Conservation (phyloP, 169 alveolate species). For the Plasmodium vivax region DNA sequence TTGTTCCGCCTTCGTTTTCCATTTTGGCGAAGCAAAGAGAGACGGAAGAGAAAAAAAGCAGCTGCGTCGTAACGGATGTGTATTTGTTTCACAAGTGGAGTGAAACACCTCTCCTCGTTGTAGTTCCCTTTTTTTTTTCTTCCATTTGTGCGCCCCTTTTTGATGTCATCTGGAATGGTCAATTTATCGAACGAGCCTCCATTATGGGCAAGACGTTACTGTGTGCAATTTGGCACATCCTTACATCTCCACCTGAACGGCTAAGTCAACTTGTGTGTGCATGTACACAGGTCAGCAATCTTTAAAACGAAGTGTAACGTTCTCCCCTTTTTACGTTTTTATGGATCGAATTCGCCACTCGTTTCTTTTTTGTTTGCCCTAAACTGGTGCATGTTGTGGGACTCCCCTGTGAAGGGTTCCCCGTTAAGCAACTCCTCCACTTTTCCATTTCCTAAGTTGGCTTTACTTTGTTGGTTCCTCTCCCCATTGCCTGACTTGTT, state of each 20-base stretch:
- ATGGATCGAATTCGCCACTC: not conserved
- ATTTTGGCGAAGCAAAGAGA: not conserved
- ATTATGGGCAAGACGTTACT: not conserved
- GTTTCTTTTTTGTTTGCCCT: not conserved
- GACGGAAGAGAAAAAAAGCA: not conserved
- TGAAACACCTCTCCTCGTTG: not conserved
- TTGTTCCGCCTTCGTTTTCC: not conserved
- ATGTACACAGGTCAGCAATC: not conserved
- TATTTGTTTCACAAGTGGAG: not conserved
- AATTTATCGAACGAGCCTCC: not conserved
- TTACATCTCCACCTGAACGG: not conserved
- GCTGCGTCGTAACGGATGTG: not conserved
- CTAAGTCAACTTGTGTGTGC: not conserved
- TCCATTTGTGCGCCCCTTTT: not conserved
- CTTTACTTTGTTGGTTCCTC: not conserved
- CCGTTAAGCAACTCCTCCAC: not conserved
- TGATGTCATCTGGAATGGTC: not conserved
- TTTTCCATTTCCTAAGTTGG: not conserved
- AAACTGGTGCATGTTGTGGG: not conserved
- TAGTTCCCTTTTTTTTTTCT: not conserved
- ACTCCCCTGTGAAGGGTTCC: not conserved
- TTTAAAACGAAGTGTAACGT: not conserved
- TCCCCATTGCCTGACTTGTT: conserved; percentile 2
- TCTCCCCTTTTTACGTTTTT: not conserved
- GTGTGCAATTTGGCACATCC: not conserved